phyloP scores from a whole-genome alignment of 2,329 filamentous ascomycete genomes.

The Reticulascus tulasneorum region DNA sequence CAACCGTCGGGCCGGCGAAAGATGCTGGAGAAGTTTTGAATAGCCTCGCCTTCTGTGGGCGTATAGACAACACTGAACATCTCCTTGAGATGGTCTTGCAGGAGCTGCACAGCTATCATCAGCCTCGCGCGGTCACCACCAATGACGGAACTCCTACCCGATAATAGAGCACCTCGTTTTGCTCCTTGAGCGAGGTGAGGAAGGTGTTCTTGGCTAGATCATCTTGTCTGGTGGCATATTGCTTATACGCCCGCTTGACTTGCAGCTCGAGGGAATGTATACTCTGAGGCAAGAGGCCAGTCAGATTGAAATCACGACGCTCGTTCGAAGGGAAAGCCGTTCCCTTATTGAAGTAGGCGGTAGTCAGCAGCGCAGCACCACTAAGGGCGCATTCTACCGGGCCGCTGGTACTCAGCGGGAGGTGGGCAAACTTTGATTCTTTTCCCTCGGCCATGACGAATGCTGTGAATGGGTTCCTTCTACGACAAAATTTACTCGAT shows the following conservation, averaged over 20 bases:
- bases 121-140: not conserved
- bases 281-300: conserved; percentile 67
- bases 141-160: conserved; percentile 40
- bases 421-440: conserved; percentile 22
- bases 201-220: conserved; percentile 84
- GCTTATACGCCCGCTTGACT: conserved; percentile 71
- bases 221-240: conserved; percentile 61
- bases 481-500: no score
- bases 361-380: conserved; percentile 30
- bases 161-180: conserved; percentile 81
- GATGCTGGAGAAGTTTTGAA: conserved; percentile 74
- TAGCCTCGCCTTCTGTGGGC: conserved; percentile 84
- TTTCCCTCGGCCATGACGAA: not conserved
- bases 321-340: conserved; percentile 71
- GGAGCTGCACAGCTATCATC: conserved; percentile 43
- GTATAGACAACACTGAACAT: conserved; percentile 93
- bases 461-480: no score
- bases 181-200: conserved; percentile 77
- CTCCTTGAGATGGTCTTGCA: conserved; percentile 74
- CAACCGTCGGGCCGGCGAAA: conserved; percentile 79
- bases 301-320: conserved; percentile 64
- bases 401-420: conserved; percentile 30
- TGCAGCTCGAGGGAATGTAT: conserved; percentile 76
- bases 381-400: conserved; percentile 32
- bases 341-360: conserved; percentile 67